phyloP scores from a whole-genome alignment of 1,284 basidiomycete species.

The Apiotrichum mycotoxinovorans region DNA sequence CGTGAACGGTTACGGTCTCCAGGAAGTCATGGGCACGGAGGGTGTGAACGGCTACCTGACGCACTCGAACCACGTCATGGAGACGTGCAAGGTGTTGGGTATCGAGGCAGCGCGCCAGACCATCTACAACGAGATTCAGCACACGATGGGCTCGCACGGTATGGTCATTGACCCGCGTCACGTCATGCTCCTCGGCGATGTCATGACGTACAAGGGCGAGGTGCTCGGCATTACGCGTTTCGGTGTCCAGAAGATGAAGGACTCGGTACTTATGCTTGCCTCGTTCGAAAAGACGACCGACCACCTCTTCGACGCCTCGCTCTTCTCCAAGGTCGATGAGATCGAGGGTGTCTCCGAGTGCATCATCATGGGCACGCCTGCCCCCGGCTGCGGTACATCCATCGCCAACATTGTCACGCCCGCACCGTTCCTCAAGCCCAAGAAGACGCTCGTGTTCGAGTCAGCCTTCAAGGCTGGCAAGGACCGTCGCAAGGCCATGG shows the following conservation, averaged over 20 bases:
- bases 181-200: constrained; percentile 96
- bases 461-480: constrained; percentile 48
- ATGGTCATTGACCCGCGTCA: constrained; percentile 99
- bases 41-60: constrained; percentile 90
- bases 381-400: constrained; percentile 89
- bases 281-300: constrained; percentile 99
- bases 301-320: constrained; percentile 95
- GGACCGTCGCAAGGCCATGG: constrained; percentile 19
- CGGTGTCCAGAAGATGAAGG: constrained; percentile 99
- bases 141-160: constrained; percentile 95
- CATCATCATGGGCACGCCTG: constrained; percentile 99
- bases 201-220: constrained; percentile 99
- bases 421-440: constrained; percentile 57
- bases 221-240: constrained; percentile 98
- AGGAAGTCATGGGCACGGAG: constrained; percentile 96
- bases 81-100: constrained; percentile 88
- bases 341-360: constrained; percentile 98
- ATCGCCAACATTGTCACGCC: constrained; percentile 64
- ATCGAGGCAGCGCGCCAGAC: constrained; percentile 94
- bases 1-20: constrained; percentile 95
- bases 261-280: constrained; percentile 97
- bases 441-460: constrained; percentile 60
- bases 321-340: constrained; percentile 90
- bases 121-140: constrained; percentile 96
- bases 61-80: constrained; percentile 96